Evolutionary conservation across 2,329 filamentous ascomycete species (phyloP).

Genomic region (Coniochaeta ligniaria): DNA sequence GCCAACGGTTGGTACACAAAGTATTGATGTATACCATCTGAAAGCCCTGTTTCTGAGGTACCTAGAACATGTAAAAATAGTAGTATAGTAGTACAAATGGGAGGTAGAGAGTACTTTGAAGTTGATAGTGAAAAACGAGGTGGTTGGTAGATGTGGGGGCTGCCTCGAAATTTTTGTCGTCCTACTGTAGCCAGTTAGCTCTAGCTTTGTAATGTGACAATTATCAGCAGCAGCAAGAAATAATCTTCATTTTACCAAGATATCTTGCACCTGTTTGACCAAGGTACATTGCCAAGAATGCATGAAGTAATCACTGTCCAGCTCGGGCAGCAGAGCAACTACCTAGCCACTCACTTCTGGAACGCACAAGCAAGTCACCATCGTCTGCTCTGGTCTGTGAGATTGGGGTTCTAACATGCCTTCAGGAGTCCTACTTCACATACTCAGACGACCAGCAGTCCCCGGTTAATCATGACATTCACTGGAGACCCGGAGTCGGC

Average conservation of each 20-base stretch:
- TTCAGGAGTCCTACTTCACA: constrained; percentile 92
- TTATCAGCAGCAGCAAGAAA: neutral
- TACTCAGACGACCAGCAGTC: constrained; percentile 63
- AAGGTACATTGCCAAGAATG: constrained; percentile 43
- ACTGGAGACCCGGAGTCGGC: constrained; percentile 78
- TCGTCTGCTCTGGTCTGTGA: neutral
- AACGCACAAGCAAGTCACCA: constrained; percentile 68
- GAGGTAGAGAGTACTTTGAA: no score
- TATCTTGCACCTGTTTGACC: no score
- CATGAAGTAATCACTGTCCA: constrained; percentile 93
- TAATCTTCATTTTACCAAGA: no score
- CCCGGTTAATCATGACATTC: constrained; percentile 73
- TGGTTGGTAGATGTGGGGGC: no score
- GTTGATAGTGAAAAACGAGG: no score
- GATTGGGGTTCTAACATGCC: neutral
- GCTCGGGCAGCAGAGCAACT: constrained; percentile 88
- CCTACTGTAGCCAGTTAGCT: no score
- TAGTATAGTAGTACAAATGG: no score
- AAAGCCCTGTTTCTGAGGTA: no score
- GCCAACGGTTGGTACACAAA: no score
- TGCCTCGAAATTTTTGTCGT: no score
- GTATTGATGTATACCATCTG: no score
- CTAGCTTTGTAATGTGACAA: neutral
- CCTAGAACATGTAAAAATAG: no score
- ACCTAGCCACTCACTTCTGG: constrained; percentile 94